phyloP scores from a whole-genome alignment of 805 yeast genomes.

The Wickerhamomyces chambardii region DNA sequence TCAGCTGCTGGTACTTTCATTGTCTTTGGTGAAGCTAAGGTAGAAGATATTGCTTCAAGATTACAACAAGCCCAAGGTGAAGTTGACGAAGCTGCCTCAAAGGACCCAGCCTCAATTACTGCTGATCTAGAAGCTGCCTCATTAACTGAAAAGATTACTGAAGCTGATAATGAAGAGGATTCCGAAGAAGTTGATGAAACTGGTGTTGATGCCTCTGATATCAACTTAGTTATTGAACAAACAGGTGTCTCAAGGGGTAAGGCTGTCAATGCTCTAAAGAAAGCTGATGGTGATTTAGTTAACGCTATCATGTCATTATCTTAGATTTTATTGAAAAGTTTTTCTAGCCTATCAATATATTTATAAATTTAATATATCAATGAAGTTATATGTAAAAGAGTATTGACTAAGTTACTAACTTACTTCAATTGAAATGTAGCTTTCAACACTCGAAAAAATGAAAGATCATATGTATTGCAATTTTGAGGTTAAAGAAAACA shows the following conservation, averaged over 20 bases:
- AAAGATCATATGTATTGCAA: too few relatives aligned
- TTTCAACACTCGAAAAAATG: too few relatives aligned
- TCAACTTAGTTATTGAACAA: constrained; percentile 84
- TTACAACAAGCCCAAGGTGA: constrained; percentile 73
- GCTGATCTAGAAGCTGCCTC: constrained; percentile 74
- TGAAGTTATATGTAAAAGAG: too few relatives aligned
- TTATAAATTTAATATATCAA: too few relatives aligned
- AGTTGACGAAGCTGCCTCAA: constrained; percentile 46
- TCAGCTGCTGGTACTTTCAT: constrained; percentile 90
- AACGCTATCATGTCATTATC: constrained; percentile 87
- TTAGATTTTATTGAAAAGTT: constrained; percentile 8
- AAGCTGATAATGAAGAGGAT: constrained; percentile 31
- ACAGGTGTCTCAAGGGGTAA: constrained; percentile 81
- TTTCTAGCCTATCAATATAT: too few relatives aligned
- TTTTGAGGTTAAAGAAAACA: too few relatives aligned
- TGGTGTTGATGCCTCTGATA: constrained; percentile 76
- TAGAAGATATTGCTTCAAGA: constrained; percentile 87
- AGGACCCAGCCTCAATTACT: constrained; percentile 71
- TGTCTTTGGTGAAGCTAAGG: constrained; percentile 97
- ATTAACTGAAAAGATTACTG: constrained; percentile 33
- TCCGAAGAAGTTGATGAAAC: constrained; percentile 67
- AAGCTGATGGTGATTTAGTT: constrained; percentile 89
- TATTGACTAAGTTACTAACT: too few relatives aligned
- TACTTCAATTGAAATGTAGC: too few relatives aligned
- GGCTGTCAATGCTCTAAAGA: constrained; percentile 86